phyloP scores from a whole-genome alignment of 331 rosid species.

The Quercus phellos region DNA sequence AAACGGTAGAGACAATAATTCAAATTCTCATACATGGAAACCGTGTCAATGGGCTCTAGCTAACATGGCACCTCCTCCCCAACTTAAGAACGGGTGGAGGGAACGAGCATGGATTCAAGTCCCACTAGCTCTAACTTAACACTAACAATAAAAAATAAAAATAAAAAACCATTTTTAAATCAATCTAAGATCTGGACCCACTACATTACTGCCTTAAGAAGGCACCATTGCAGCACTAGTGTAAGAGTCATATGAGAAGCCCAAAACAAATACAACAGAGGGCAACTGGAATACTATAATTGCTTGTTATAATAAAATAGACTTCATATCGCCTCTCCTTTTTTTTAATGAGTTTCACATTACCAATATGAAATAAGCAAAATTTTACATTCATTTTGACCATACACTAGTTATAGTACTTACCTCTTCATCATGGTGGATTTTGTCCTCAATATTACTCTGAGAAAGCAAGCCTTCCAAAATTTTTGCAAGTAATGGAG shows the following conservation, averaged over 20 bases:
- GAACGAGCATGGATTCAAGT: no score
- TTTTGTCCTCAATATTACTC: constrained; percentile 45
- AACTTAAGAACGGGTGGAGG: no score
- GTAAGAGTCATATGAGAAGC: background rate
- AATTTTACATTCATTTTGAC: background rate
- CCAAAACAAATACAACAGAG: background rate
- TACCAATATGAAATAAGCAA: background rate
- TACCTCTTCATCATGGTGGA: constrained; percentile 58
- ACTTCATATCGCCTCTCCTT: background rate
- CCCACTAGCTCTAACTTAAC: no score
- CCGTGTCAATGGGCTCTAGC: no score
- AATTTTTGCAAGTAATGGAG: constrained; percentile 72
- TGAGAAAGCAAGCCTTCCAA: constrained; percentile 74
- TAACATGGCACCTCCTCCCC: no score
- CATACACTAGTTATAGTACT: constrained; percentile 5
- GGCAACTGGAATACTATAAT: background rate
- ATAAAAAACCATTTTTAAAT: background rate
- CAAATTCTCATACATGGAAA: background rate
- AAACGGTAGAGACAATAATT: background rate
- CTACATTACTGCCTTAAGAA: background rate
- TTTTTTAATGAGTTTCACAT: no score
- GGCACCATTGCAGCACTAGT: background rate
- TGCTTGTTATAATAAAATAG: background rate
- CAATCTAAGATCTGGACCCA: background rate
- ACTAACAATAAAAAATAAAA: no score